Evolutionary conservation across 2,329 filamentous ascomycete species (phyloP), one percentile per base, ranked within the genome.

Genomic region (Niveomyces coronatus): DNA sequence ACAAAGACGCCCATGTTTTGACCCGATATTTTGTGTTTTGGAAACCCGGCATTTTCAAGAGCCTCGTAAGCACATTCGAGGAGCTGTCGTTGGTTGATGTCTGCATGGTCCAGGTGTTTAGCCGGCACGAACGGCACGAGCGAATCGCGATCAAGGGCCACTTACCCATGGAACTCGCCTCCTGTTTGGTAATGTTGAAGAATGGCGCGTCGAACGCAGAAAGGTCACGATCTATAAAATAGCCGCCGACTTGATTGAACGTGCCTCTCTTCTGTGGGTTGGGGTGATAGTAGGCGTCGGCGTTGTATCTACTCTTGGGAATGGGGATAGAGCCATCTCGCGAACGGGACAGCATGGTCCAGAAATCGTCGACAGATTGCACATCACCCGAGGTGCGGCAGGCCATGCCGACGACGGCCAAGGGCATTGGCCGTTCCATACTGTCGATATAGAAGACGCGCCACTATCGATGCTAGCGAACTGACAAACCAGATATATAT

Each of bases 41-140:
- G 60, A 14, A 71, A 57, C 8, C 69, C 70, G 2, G 68, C 68
- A 40, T 65, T 70, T 45, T 74, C 70, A 9, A 74, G 54, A 0
- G 69, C 68, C 48, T 75, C 70, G 42, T 68, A 74, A 0, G 67
- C 65, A 42, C 65, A 70, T 48, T 75, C 70, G 2, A 74, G 56
- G 7, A 71, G 56, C 15, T 71, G 54, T 2, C 71, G 60, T 41
- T 74, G 69, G 43, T 74, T 70, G 1, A 71, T 71, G 34, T 75
- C 70, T 50, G 43, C 13, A n/a, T 13, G 19, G 11, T 11, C 3
- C n/a, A 8, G n/a, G n/a, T n/a, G n/a, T n/a, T n/a, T n/a, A n/a
- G n/a, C n/a, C n/a, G n/a, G n/a, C n/a, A n/a, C n/a, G n/a, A n/a
- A n/a, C n/a, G n/a, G n/a, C n/a, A n/a, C n/a, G n/a, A n/a, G n/a